Evolutionary conservation across 208 protist species (phyloP).

Genomic region (Acanthamoeba royreba): DNA sequence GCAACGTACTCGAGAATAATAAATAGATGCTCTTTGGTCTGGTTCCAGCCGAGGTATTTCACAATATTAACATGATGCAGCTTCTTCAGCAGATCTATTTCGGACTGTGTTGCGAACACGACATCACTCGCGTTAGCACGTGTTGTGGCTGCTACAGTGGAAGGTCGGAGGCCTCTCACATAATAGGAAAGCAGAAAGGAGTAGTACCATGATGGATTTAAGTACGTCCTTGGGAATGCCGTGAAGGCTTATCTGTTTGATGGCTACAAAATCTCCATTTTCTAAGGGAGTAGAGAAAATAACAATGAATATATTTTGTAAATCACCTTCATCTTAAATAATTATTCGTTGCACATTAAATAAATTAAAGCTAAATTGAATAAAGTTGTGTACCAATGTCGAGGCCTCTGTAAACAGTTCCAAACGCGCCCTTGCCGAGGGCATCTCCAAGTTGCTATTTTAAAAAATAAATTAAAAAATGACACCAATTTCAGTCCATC

Average conservation of each 20-base stretch:
- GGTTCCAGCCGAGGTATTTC: constrained; percentile 80
- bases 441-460: constrained; percentile 41
- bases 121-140: too few relatives aligned
- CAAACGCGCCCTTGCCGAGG: constrained; percentile 7
- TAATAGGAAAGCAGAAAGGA: background rate
- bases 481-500: background rate
- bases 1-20: constrained; percentile 50
- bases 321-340: background rate
- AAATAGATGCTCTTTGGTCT: constrained; percentile 80
- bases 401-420: background rate
- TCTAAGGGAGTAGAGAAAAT: background rate
- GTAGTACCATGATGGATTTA: constrained; percentile 10
- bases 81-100: constrained; percentile 78
- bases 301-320: too few relatives aligned
- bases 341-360: background rate
- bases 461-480: background rate
- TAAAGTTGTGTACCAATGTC: background rate
- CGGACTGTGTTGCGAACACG: too few relatives aligned
- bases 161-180: background rate
- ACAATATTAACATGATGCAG: constrained; percentile 85
- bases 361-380: background rate
- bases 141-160: too few relatives aligned
- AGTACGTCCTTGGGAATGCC: constrained; percentile 64
- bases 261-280: constrained; percentile 77
- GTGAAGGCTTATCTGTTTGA: constrained; percentile 74